Conservation (phyloP, 805 yeast species). For the Metschnikowia proteae region DNA sequence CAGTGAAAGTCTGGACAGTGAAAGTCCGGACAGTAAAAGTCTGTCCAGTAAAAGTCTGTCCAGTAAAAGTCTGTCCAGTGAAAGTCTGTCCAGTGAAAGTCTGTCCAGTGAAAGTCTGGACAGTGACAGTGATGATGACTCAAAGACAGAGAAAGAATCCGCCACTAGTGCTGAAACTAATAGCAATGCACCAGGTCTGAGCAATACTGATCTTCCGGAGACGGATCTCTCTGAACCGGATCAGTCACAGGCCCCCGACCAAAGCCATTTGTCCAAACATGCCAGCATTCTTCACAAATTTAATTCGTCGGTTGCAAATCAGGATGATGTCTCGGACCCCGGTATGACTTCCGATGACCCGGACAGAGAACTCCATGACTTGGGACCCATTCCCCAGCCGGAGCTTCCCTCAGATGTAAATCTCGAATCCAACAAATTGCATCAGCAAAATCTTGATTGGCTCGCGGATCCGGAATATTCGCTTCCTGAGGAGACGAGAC, state of each 20-base stretch:
- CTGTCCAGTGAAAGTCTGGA: too few relatives aligned
- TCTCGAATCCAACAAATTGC: constrained; percentile 26
- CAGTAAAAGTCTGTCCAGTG: too few relatives aligned
- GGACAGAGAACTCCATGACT: constrained; percentile 22
- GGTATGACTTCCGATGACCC: constrained; percentile 19
- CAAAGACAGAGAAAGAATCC: constrained; percentile 13
- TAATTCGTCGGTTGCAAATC: constrained; percentile 21
- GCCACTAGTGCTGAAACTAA: background rate
- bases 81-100: too few relatives aligned
- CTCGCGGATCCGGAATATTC: constrained; percentile 59
- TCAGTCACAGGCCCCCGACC: background rate
- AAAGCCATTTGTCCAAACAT: constrained; percentile 37
- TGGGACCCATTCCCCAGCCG: constrained; percentile 87
- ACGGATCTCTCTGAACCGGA: background rate
- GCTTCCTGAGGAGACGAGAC: constrained; percentile 41
- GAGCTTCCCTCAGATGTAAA: constrained; percentile 52
- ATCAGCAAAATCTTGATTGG: constrained; percentile 54
- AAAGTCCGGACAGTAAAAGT: too few relatives aligned
- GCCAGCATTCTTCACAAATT: constrained; percentile 52
- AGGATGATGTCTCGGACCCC: constrained; percentile 22
- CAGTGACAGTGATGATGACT: constrained; percentile 10
- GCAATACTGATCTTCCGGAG: too few relatives aligned
- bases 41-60: too few relatives aligned
- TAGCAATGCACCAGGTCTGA: too few relatives aligned
- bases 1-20: constrained; percentile 11